These are phyloP conservation scores for Hortiboletus flavorubellus DNA, from an alignment of 768 basidiomycete genomes.

Conservation along the genomic window DNA sequence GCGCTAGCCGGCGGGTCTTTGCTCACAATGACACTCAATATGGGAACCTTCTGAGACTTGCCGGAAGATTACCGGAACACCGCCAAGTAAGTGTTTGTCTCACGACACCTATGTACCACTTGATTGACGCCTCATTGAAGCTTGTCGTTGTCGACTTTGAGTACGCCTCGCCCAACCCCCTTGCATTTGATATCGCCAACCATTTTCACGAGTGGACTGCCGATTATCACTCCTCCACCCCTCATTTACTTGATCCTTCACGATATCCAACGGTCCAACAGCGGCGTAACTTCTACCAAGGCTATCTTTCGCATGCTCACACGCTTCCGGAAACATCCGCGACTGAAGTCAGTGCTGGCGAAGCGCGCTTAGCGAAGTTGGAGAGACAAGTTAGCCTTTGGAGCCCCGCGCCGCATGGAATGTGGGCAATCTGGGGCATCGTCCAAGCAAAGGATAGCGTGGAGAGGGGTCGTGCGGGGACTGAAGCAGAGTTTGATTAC, in stretches of 20 bases:
- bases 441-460: conserved; percentile 83
- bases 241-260: conserved; percentile 60
- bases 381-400: conserved; percentile 81
- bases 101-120: not conserved
- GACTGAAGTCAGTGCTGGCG: conserved; percentile 25
- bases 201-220: conserved; percentile 98
- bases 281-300: conserved; percentile 78
- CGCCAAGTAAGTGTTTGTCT: conserved; percentile 54
- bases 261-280: conserved; percentile 72
- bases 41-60: conserved; percentile 83
- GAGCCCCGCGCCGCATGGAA: conserved; percentile 87
- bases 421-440: conserved; percentile 95
- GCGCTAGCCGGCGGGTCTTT: conserved; percentile 67
- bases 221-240: conserved; percentile 72
- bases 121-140: conserved; percentile 39
- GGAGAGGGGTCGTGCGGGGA: conserved; percentile 43
- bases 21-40: conserved; percentile 97
- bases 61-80: conserved; percentile 58
- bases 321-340: conserved; percentile 21
- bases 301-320: conserved; percentile 67
- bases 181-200: conserved; percentile 94
- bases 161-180: conserved; percentile 89
- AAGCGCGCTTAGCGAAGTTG: conserved; percentile 51
- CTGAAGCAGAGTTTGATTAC: conserved; percentile 85
- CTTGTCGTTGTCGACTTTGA: conserved; percentile 98